Evolutionary conservation across 176 grass and related monocot species (phyloP).

Genomic region (Paspalum vaginatum): DNA sequence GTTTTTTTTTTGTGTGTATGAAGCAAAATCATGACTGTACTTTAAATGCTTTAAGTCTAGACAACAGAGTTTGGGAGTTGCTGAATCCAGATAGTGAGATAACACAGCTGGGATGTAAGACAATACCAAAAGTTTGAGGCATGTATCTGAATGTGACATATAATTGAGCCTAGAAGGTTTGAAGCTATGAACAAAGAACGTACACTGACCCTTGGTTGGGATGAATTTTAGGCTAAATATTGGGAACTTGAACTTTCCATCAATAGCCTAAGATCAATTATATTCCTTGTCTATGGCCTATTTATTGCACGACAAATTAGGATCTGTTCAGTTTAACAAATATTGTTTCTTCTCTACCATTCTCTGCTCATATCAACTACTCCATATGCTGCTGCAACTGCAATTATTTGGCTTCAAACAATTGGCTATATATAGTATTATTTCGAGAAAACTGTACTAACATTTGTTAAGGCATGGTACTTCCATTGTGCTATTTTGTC

Average conservation of each 20-base stretch:
- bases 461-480: background rate
- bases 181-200: too few relatives aligned
- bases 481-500: background rate
- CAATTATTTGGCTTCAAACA: background rate
- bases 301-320: background rate
- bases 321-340: background rate
- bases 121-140: background rate
- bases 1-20: too few relatives aligned
- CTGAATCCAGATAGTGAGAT: too few relatives aligned
- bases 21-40: background rate
- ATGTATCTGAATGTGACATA: background rate
- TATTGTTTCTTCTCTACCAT: background rate
- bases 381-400: background rate
- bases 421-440: background rate
- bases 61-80: too few relatives aligned
- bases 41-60: background rate
- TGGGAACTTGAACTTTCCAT: background rate
- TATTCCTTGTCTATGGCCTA: background rate
- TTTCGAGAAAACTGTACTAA: background rate
- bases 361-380: background rate
- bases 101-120: too few relatives aligned
- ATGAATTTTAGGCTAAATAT: background rate
- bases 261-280: background rate
- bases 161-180: background rate
- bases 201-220: too few relatives aligned